Evolutionary conservation across 176 grass and related monocot species (phyloP).

Genomic region (Zea mays): DNA sequence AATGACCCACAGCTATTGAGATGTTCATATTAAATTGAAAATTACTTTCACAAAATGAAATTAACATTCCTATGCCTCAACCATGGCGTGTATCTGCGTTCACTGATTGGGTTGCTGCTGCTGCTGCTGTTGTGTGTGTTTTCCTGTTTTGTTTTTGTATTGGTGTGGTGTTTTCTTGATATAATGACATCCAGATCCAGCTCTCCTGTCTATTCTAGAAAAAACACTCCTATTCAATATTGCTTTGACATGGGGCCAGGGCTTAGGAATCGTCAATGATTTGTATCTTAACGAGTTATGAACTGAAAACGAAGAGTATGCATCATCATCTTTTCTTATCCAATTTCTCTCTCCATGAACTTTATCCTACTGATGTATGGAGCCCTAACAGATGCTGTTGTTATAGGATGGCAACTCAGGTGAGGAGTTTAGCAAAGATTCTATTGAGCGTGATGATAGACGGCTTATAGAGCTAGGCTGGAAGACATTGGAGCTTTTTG

Average conservation of each 20-base stretch:
- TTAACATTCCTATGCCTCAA: background rate
- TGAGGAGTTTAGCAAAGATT: constrained; percentile 88
- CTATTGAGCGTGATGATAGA: constrained; percentile 81
- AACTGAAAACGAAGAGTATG: constrained; percentile 1
- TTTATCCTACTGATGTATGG: constrained; percentile 16
- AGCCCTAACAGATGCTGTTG: constrained; percentile 35
- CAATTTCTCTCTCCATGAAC: background rate
- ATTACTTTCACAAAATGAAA: background rate
- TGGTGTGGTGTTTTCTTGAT: background rate
- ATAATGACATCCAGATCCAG: background rate
- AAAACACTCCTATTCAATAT: background rate
- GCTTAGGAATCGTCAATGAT: background rate
- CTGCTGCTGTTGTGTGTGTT: background rate
- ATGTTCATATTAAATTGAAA: constrained; percentile 8
- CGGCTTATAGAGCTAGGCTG: constrained; percentile 82
- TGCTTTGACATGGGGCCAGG: constrained; percentile 19
- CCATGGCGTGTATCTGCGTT: background rate
- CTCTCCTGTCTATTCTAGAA: background rate
- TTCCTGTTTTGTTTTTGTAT: background rate
- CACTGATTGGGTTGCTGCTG: background rate
- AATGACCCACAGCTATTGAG: background rate
- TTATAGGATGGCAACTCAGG: constrained; percentile 71
- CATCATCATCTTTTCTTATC: background rate
- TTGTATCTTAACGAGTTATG: background rate
- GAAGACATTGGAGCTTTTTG: constrained; percentile 93